Percentiles rank a stretch among this genome's conserved stretches.
phyloP scores from a whole-genome alignment of 2,329 filamentous ascomycete species.

The Hypocreales sp. region DNA sequence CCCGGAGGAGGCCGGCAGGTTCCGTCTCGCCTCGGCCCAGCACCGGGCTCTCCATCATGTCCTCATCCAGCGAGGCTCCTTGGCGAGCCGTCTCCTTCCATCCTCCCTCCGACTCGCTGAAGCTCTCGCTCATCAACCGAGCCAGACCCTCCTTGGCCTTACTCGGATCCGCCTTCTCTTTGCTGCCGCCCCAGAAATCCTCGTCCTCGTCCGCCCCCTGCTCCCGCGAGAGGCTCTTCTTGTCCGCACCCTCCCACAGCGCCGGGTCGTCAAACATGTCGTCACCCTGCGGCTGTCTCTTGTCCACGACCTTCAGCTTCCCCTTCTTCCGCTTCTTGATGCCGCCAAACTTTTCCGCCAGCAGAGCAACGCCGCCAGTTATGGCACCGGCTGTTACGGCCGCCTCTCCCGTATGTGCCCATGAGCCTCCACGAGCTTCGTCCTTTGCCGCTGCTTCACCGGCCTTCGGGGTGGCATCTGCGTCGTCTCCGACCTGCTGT shows the following conservation, averaged over 20 bases:
- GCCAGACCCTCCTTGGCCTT: constrained; percentile 5
- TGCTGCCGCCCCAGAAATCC: constrained; percentile 14
- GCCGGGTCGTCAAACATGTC: constrained; percentile 28
- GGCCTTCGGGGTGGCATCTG: not conserved
- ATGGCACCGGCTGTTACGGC: constrained; percentile 6
- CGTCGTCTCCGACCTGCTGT: not conserved
- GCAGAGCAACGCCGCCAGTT: constrained; percentile 15
- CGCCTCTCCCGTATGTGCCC: constrained; percentile 9
- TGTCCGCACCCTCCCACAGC: constrained; percentile 27
- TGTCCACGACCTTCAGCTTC: constrained; percentile 21
- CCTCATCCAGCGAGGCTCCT: constrained; percentile 10
- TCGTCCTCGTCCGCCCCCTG: constrained; percentile 6
- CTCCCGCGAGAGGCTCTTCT: constrained; percentile 14
- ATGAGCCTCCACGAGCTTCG: not conserved
- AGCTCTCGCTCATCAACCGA: constrained; percentile 6
- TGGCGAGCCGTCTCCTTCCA: constrained; percentile 10
- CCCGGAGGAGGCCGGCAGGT: constrained; percentile 13
- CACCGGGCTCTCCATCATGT: constrained; percentile 22
- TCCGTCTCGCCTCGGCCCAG: constrained; percentile 14
- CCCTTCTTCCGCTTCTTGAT: constrained; percentile 10
- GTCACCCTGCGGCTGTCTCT: constrained; percentile 20
- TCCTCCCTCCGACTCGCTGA: constrained; percentile 7
- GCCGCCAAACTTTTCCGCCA: constrained; percentile 18
- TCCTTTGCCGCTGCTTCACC: not conserved
- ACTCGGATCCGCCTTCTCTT: not conserved